Evolutionary conservation across 1,284 basidiomycete species (phyloP).

Genomic region (Ganoderma meredithae): DNA sequence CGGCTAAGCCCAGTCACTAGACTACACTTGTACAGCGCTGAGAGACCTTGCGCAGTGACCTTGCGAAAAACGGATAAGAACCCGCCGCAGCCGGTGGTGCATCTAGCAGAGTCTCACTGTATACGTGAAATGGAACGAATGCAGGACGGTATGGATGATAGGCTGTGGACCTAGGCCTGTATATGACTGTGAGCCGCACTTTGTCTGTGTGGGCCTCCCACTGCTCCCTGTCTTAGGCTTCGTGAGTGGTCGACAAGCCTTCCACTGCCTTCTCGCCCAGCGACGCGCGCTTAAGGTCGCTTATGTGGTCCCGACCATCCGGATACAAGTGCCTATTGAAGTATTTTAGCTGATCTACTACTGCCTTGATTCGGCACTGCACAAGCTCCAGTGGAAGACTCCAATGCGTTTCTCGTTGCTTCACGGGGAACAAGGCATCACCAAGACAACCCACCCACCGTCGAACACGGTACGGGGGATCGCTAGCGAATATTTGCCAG

Average conservation of each 20-base stretch:
- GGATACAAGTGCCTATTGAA: conserved; percentile 1
- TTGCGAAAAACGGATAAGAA: neutral
- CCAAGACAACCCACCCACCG: neutral
- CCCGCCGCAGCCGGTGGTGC: neutral
- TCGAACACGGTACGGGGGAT: neutral
- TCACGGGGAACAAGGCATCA: neutral
- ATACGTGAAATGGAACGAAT: neutral
- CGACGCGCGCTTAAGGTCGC: neutral
- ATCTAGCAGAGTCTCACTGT: neutral
- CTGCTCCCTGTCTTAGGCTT: neutral
- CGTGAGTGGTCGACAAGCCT: conserved; percentile 4
- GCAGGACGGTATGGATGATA: neutral
- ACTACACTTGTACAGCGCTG: no score
- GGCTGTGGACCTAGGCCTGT: neutral
- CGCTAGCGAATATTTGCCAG: neutral
- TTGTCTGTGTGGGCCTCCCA: neutral
- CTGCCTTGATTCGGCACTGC: neutral
- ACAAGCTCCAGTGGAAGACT: neutral
- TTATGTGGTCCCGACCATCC: neutral
- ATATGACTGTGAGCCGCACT: neutral
- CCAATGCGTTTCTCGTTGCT: neutral
- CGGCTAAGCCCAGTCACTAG: neutral
- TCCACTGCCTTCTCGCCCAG: no score
- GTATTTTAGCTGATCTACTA: neutral
- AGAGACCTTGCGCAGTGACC: no score